A percentile compares a stretch with the other conserved stretches of the same genome.
phyloP scores from a whole-genome alignment of 768 basidiomycete species.

The Daedalea quercina region DNA sequence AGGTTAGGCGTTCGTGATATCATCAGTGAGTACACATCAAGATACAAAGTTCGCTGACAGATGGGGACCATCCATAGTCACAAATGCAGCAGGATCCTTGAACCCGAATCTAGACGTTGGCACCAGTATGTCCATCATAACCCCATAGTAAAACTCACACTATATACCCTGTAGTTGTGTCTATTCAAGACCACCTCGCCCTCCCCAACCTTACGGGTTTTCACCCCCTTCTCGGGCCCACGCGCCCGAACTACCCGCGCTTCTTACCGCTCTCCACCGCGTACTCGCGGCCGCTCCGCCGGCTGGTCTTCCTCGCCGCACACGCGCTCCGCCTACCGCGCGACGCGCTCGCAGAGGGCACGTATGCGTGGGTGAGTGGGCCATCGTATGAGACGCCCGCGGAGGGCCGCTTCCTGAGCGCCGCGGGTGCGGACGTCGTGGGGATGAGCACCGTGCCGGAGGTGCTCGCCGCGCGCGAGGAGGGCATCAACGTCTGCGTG shows the following conservation, averaged over 20 bases:
- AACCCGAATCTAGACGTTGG: constrained; percentile 71
- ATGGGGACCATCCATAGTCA: constrained; percentile 43
- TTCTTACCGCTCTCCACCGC: constrained; percentile 84
- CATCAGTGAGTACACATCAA: constrained; percentile 48
- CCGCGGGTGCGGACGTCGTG: constrained; percentile 81
- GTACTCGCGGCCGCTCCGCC: constrained; percentile 68
- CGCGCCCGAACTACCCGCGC: constrained; percentile 50
- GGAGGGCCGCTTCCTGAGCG: constrained; percentile 71
- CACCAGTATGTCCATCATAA: constrained; percentile 49
- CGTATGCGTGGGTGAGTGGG: constrained; percentile 86
- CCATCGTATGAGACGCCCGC: constrained; percentile 89
- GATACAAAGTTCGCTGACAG: neutral
- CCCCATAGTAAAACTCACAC: neutral
- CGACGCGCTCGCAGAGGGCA: constrained; percentile 67
- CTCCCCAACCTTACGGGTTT: constrained; percentile 70
- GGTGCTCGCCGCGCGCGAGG: constrained; percentile 73
- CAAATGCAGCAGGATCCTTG: constrained; percentile 83
- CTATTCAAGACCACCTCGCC: constrained; percentile 79
- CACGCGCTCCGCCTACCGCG: constrained; percentile 47
- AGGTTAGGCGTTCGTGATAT: constrained; percentile 67
- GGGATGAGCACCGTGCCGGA: constrained; percentile 94
- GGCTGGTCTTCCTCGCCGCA: constrained; percentile 65
- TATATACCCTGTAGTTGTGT: constrained; percentile 49
- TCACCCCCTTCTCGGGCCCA: constrained; percentile 76
- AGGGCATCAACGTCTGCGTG: constrained; percentile 69